Conservation (phyloP, 129 eudicot species). For the Lactuca saligna region DNA sequence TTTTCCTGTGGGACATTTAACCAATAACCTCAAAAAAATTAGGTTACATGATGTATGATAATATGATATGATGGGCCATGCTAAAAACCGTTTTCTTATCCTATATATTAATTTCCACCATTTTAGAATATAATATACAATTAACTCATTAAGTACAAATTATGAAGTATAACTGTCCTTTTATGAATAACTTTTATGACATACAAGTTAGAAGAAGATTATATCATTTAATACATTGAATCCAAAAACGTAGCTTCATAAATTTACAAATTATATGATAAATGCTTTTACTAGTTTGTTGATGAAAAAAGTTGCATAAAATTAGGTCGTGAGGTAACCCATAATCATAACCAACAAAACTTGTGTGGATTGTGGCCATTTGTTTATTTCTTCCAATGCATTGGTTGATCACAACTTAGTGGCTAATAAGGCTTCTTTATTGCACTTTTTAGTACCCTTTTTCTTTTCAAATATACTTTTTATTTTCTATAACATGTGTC, state of each 20-base stretch:
- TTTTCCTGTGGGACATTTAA: slow-evolving; percentile 4
- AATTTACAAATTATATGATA: background rate
- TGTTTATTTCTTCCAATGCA: background rate
- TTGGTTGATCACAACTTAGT: background rate
- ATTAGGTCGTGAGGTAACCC: slow-evolving; percentile 4
- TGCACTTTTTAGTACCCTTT: slow-evolving; percentile 7
- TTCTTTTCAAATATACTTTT: slow-evolving; percentile 3
- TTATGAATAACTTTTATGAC: no score
- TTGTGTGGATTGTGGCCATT: background rate
- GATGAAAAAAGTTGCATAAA: background rate
- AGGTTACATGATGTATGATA: slow-evolving; percentile 8
- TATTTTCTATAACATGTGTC: background rate
- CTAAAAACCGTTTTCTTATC: background rate
- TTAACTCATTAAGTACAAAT: background rate
- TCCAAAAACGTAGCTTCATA: background rate
- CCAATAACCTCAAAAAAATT: background rate
- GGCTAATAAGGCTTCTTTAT: background rate
- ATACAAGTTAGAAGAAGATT: background rate
- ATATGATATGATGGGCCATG: slow-evolving; percentile 2
- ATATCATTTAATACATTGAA: background rate
- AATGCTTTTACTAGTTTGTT: background rate
- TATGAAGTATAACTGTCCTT: background rate
- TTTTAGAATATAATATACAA: background rate
- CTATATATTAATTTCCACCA: background rate
- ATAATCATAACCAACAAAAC: background rate